Conservation (phyloP, 257 asterid genomes). For the Capsicum rhomboideum region DNA sequence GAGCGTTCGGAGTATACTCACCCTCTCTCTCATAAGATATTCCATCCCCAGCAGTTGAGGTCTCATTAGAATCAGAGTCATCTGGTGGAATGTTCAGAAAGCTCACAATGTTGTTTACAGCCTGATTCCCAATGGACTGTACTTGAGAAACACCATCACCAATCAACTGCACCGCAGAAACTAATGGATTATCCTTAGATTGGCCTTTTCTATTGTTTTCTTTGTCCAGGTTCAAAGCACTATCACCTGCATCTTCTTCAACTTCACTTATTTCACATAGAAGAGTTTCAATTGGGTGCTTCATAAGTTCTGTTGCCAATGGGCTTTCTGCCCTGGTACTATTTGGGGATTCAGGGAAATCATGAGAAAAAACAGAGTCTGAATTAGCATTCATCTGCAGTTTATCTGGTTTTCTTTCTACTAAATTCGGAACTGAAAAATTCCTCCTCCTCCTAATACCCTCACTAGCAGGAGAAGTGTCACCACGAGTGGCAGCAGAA, state of each 20-base stretch:
- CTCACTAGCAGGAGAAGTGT: conserved; percentile 50
- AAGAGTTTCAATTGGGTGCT: conserved; percentile 38
- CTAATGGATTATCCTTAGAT: conserved; percentile 64
- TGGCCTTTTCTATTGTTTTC: conserved; percentile 44
- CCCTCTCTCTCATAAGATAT: conserved; percentile 20
- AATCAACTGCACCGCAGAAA: conserved; percentile 84
- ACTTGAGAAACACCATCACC: conserved; percentile 97
- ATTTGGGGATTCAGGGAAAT: conserved; percentile 55
- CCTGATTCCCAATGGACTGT: conserved; percentile 94
- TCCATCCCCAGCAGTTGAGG: conserved; percentile 36
- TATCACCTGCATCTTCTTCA: conserved; percentile 44
- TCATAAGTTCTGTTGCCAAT: conserved; percentile 36
- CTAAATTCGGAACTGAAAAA: conserved; percentile 31
- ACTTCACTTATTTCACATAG: conserved; percentile 71
- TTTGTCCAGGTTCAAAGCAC: conserved; percentile 21
- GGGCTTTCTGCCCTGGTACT: conserved; percentile 42
- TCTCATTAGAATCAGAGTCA: conserved; percentile 68
- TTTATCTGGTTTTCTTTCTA: conserved; percentile 41
- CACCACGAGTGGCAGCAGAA: conserved; percentile 38
- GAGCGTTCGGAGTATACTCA: conserved; percentile 17
- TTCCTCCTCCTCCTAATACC: conserved; percentile 69
- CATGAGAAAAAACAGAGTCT: conserved; percentile 35
- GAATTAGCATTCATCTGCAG: conserved; percentile 34
- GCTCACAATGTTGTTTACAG: conserved; percentile 81
- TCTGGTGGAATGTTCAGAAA: conserved; percentile 73